Conservation (phyloP, 78 protist genomes). For the Goniomonas avonlea region DNA sequence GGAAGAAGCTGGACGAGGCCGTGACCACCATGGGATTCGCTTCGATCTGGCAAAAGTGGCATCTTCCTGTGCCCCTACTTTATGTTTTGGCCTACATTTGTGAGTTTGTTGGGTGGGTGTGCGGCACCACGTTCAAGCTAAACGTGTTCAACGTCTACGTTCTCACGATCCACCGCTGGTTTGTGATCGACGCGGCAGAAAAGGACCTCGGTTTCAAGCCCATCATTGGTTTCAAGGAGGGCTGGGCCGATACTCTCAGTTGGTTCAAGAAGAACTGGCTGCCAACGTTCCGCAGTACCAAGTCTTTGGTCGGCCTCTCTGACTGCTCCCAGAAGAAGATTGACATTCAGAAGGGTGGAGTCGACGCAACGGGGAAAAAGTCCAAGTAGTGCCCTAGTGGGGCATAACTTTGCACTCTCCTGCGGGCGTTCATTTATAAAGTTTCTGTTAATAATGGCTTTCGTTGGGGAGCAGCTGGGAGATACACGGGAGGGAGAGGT, state of each 20-base stretch:
- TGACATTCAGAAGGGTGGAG: neutral
- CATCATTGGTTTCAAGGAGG: conserved; percentile 26
- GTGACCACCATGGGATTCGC: conserved; percentile 41
- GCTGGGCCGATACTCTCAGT: conserved; percentile 41
- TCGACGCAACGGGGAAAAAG: neutral
- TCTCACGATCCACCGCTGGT: conserved; percentile 65
- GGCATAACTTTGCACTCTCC: neutral
- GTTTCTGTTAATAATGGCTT: too few species aligned
- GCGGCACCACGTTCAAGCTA: conserved; percentile 22
- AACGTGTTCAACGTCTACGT: conserved; percentile 26
- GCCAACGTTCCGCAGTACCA: neutral
- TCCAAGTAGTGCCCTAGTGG: neutral
- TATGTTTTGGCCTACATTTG: conserved; percentile 19
- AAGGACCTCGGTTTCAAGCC: conserved; percentile 43
- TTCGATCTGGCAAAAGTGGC: conserved; percentile 14
- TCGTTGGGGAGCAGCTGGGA: too few species aligned
- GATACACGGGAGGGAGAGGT: neutral
- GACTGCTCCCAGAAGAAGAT: neutral
- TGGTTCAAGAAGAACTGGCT: conserved; percentile 40
- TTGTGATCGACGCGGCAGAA: conserved; percentile 25
- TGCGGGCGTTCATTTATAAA: neutral
- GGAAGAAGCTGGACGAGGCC: conserved; percentile 36
- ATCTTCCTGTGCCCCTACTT: conserved; percentile 36
- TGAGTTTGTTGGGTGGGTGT: conserved; percentile 1
- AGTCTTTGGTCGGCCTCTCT: neutral